Conservation (phyloP, 2,329 filamentous ascomycete genomes). For the Fusarium begoniae region DNA sequence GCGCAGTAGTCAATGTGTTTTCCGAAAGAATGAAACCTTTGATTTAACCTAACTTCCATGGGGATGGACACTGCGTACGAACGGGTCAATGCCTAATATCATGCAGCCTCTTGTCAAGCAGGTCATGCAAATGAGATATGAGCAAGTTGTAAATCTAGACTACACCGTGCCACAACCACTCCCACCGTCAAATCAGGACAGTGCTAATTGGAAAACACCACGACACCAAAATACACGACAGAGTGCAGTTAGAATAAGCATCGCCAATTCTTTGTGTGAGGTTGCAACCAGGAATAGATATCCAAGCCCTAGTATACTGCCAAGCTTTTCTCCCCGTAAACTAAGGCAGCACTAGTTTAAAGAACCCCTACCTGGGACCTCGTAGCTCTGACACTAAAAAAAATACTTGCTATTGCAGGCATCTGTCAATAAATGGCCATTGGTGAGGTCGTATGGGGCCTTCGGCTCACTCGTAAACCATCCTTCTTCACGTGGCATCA, state of each 20-base stretch:
- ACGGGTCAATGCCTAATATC: neutral
- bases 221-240: neutral
- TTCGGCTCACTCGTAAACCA: neutral
- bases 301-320: slow-evolving; percentile 31
- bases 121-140: slow-evolving; percentile 8
- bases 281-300: slow-evolving; percentile 15
- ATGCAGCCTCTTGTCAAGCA: neutral
- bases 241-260: neutral
- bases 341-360: slow-evolving; percentile 26
- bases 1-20: neutral
- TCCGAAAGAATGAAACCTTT: neutral
- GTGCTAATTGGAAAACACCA: neutral
- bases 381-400: slow-evolving; percentile 17
- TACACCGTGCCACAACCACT: neutral
- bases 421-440: neutral
- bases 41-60: neutral
- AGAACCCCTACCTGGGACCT: slow-evolving; percentile 10
- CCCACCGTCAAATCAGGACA: neutral
- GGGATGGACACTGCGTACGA: neutral
- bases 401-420: neutral
- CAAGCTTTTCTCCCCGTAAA: slow-evolving; percentile 35
- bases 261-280: neutral
- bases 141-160: slow-evolving; percentile 13
- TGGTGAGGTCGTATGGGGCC: neutral
- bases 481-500: neutral